A percentile compares a stretch with the other conserved stretches of the same genome.
Conservation (phyloP, 371 early-diverging fungal species). For the Mucor sp. region DNA sequence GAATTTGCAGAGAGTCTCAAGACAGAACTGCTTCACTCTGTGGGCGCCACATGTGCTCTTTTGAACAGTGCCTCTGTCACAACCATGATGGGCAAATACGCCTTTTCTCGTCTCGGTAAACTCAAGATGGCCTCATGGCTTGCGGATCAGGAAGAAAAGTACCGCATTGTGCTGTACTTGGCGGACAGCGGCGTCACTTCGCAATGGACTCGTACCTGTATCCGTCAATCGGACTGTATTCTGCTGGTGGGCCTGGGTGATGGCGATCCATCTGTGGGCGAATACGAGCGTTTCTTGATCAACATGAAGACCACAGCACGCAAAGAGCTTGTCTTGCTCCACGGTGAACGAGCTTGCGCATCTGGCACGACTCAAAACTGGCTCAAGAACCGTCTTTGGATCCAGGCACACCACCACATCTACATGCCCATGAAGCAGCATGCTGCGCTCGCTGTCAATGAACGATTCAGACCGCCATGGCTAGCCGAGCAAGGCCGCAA, state of each 20-base stretch:
- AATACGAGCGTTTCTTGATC: constrained; percentile 88
- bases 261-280: constrained; percentile 87
- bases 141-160: constrained; percentile 90
- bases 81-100: constrained; percentile 86
- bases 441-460: constrained; percentile 21
- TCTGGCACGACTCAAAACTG: constrained; percentile 89
- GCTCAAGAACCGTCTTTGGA: constrained; percentile 93
- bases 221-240: constrained; percentile 96
- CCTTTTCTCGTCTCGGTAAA: constrained; percentile 88
- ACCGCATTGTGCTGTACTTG: constrained; percentile 87
- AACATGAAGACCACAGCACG: constrained; percentile 96
- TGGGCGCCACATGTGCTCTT: constrained; percentile 75
- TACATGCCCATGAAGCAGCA: constrained; percentile 78
- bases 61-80: constrained; percentile 83
- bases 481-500: constrained; percentile 55
- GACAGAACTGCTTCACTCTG: constrained; percentile 67
- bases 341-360: constrained; percentile 73
- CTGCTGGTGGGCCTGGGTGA: constrained; percentile 91
- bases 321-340: constrained; percentile 93
- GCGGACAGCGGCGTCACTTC: constrained; percentile 91
- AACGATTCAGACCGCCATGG: constrained; percentile 53
- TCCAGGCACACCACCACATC: constrained; percentile 96
- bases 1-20: constrained; percentile 88
- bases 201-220: constrained; percentile 95
- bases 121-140: constrained; percentile 92